Conservation (phyloP, 2,329 filamentous ascomycete species). For the Pseudogymnoascus pannorum region DNA sequence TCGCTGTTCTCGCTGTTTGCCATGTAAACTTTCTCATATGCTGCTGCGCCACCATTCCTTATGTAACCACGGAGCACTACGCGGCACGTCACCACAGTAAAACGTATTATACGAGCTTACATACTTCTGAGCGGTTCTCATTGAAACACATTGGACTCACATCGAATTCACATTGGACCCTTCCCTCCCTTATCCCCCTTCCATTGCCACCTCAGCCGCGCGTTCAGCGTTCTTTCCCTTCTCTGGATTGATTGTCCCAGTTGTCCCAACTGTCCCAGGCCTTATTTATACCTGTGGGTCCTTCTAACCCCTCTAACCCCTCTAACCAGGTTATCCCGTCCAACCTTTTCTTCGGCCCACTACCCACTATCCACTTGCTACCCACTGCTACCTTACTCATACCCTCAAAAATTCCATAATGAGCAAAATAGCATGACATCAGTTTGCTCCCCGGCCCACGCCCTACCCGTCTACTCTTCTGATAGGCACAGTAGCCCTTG, state of each 20-base stretch:
- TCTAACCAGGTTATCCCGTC: neutral
- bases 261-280: too few species aligned
- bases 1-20: too few species aligned
- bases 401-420: neutral
- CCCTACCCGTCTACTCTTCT: neutral
- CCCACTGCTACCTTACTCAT: neutral
- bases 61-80: neutral
- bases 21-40: neutral
- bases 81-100: neutral
- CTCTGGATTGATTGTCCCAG: neutral
- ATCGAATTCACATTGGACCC: neutral
- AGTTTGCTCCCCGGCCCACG: neutral
- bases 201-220: neutral
- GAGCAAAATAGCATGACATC: neutral
- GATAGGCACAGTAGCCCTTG: neutral
- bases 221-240: neutral
- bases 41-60: neutral
- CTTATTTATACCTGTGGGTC: neutral
- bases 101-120: neutral
- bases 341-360: neutral
- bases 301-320: neutral
- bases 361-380: too few species aligned
- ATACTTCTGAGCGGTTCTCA: too few species aligned
- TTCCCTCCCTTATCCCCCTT: neutral
- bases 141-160: too few species aligned